phyloP scores from a whole-genome alignment of 305 asterid genomes.

The Plantago rigida region DNA sequence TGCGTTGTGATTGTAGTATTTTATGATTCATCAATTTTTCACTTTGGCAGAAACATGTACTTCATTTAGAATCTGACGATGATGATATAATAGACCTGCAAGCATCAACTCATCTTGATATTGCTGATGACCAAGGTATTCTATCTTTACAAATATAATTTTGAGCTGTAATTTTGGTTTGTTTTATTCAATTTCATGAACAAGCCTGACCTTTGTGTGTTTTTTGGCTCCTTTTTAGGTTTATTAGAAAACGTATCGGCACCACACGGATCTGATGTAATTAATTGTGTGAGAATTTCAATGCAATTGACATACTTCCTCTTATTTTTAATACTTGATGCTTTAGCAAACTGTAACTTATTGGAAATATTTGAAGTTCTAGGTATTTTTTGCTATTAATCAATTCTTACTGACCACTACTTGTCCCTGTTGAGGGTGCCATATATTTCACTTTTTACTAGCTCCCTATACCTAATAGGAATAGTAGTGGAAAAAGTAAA shows the following conservation, averaged over 20 bases:
- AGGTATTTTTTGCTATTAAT: conserved; percentile 1
- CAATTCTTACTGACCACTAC: too few relatives aligned
- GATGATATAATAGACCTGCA: conserved; percentile 29
- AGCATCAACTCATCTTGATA: conserved; percentile 26
- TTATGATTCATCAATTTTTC: background rate
- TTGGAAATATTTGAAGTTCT: conserved; percentile 6
- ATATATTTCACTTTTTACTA: too few relatives aligned
- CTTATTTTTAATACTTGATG: background rate
- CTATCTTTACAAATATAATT: conserved; percentile 7
- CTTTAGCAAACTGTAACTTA: background rate
- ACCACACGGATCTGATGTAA: conserved; percentile 23
- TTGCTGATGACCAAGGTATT: conserved; percentile 34
- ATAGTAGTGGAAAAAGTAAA: background rate
- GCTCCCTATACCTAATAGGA: too few relatives aligned
- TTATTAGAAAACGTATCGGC: conserved; percentile 31
- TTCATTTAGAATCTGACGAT: conserved; percentile 46
- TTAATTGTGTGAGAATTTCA: conserved; percentile 41
- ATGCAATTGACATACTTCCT: conserved; percentile 9
- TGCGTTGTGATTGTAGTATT: background rate
- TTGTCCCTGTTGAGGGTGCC: too few relatives aligned
- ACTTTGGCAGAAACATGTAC: conserved; percentile 32
- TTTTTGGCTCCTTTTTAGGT: conserved; percentile 37
- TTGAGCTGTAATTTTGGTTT: conserved; percentile 18
- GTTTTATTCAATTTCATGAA: conserved; percentile 23
- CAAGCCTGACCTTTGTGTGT: conserved; percentile 15